Conservation (phyloP, 164 flowering plant species). For the Cinnamomum chago region DNA sequence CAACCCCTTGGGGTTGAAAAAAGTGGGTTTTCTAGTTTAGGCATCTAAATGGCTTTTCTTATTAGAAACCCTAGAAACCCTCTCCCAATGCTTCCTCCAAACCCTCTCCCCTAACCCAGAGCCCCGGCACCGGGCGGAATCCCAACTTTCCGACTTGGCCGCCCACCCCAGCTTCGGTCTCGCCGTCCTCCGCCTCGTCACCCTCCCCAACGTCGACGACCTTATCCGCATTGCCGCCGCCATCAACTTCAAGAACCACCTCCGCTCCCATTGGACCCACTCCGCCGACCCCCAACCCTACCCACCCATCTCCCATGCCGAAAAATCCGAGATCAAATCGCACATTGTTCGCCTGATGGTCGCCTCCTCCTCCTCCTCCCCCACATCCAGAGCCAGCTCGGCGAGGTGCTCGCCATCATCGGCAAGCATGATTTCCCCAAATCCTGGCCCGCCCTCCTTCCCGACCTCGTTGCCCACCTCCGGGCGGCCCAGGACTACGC, state of each 20-base stretch:
- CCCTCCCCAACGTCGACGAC: constrained; percentile 60
- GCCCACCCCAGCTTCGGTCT: constrained; percentile 63
- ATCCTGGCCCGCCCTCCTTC: constrained; percentile 68
- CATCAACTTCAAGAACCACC: constrained; percentile 86
- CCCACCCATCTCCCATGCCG: constrained; percentile 44
- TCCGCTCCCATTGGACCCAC: constrained; percentile 55
- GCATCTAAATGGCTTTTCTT: no score
- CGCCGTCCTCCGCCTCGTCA: constrained; percentile 70
- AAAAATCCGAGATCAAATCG: constrained; percentile 77
- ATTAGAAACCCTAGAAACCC: no score
- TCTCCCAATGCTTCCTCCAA: constrained; percentile 70
- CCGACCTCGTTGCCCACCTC: constrained; percentile 59
- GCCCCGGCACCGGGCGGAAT: constrained; percentile 81
- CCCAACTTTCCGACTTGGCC: constrained; percentile 61
- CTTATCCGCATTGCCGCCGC: constrained; percentile 85
- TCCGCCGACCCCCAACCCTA: constrained; percentile 3
- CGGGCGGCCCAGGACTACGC: constrained; percentile 49
- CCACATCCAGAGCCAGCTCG: constrained; percentile 68
- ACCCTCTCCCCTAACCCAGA: constrained; percentile 64
- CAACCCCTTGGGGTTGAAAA: no score
- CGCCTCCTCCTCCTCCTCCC: constrained; percentile 31
- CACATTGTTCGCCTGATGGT: constrained; percentile 79
- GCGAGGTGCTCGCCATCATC: constrained; percentile 74
- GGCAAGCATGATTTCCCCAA: constrained; percentile 85
- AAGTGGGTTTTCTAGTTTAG: no score